Percentiles rank a stretch among this genome's conserved stretches.
phyloP scores from a whole-genome alignment of 768 basidiomycete genomes.

The Pholiota conissans region DNA sequence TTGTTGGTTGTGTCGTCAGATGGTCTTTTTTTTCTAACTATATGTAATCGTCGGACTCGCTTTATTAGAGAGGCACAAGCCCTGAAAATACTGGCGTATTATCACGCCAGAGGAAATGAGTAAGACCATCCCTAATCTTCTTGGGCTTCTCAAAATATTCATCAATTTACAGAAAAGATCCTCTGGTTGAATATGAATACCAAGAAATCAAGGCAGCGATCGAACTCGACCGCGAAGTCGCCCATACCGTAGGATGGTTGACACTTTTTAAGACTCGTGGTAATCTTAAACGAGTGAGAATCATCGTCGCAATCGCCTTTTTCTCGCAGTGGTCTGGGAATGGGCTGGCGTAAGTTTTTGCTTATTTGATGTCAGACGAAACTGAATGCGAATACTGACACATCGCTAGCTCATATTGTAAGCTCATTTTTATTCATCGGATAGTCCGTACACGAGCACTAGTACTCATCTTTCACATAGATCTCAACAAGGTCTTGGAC shows the following conservation, averaged over 20 bases:
- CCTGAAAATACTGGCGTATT: constrained; percentile 46
- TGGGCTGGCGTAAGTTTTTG: constrained; percentile 38
- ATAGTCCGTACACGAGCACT: no score
- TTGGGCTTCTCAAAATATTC: no score
- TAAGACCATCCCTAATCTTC: no score
- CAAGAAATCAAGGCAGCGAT: constrained; percentile 62
- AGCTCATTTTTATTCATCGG: no score
- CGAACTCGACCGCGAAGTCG: constrained; percentile 37
- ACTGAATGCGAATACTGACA: constrained; percentile 13
- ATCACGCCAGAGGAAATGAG: constrained; percentile 55
- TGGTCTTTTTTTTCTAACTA: no score
- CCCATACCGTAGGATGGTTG: constrained; percentile 41
- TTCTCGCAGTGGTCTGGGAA: constrained; percentile 62
- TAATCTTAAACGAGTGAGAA: constrained; percentile 52
- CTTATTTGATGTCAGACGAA: not conserved
- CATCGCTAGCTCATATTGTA: constrained; percentile 43
- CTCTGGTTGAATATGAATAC: constrained; percentile 59
- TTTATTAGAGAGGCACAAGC: constrained; percentile 41
- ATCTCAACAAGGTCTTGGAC: constrained; percentile 53
- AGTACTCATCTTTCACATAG: no score
- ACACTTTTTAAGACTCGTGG: constrained; percentile 47
- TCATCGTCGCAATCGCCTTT: constrained; percentile 57
- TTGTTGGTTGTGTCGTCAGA: not conserved
- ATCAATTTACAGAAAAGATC: constrained; percentile 56
- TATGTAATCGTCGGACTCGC: no score